Conservation (phyloP, 805 yeast genomes). For the Vanderwaltozyma yarrowii region DNA sequence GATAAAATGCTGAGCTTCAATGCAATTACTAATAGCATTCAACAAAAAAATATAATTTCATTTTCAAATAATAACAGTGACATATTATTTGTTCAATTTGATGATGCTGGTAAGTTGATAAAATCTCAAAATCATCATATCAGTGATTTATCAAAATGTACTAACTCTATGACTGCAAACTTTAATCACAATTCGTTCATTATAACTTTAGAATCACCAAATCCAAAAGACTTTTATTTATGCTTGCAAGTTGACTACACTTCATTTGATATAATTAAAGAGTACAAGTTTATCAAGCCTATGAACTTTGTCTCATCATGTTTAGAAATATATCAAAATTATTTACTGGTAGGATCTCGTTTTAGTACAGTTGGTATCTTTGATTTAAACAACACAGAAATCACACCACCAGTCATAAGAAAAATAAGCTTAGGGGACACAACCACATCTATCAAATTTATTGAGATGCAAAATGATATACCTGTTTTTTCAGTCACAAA, state of each 20-base stretch:
- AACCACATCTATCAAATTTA: conserved; percentile 41
- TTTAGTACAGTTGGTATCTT: conserved; percentile 56
- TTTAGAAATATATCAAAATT: conserved; percentile 34
- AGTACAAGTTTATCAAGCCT: conserved; percentile 30
- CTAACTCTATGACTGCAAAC: conserved; percentile 36
- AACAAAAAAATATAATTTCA: conserved; percentile 26
- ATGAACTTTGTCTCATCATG: conserved; percentile 50
- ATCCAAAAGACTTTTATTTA: conserved; percentile 45
- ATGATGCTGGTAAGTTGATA: conserved; percentile 25
- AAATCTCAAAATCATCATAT: conserved; percentile 15
- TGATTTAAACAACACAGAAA: conserved; percentile 25
- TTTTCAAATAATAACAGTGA: conserved; percentile 35
- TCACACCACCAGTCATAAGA: conserved; percentile 26
- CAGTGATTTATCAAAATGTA: conserved; percentile 34
- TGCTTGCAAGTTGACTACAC: conserved; percentile 30
- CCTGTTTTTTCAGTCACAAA: conserved; percentile 39
- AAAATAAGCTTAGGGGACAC: conserved; percentile 59
- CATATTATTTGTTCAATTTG: conserved; percentile 34
- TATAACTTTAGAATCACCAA: conserved; percentile 55
- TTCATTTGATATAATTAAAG: conserved; percentile 20
- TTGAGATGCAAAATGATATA: conserved; percentile 23
- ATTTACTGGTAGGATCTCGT: conserved; percentile 60
- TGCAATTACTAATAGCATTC: conserved; percentile 35
- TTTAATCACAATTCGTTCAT: conserved; percentile 23
- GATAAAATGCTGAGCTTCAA: conserved; percentile 29